Base-by-base conservation (phyloP, 139 green algal genomes). In the Chlamydomonas sp. region DNA sequence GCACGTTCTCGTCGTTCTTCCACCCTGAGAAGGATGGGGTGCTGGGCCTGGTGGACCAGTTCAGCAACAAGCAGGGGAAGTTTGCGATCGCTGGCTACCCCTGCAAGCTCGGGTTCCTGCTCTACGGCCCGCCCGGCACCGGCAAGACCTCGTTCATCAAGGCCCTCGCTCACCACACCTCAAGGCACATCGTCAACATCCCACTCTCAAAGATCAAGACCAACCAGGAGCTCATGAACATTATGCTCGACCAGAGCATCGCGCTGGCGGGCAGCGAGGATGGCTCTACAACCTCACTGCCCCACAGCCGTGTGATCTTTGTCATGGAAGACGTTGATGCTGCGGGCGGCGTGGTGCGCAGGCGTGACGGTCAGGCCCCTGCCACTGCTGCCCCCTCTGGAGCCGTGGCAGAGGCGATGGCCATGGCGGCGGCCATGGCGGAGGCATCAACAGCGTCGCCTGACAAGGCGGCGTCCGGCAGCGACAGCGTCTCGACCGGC, bases 251-350 rank as follows among this genome's bases (percentile, higher is more conserved):
- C 62, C 70, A 78, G 71, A 39, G 31, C 4, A 62, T 81, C 24
- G 33, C 58, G 33, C 47, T 62, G 5, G 13, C 50, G 5, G 50
- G 50, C 50, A 62, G 8, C 10, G 50, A 62, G 50, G 50, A 62
- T 20, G 30, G 13, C 50, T 13, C 50, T 31, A 20, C 24, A 16
- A 35, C 50, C n/a, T 62, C 50, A 8, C 13, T 62, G 22, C 73
- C 79, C 31, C 79, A 76, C 70, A 61, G 50, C 59, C 81, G 79
- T 39, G 75, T 67, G 66, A 81, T 81, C 35, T 84, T 84, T 48
- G 78, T 84, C 1, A 84, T 84, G 78, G 75, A 85, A 58, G 81
- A 86, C 47, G 73, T 83, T 24, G 81, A 86, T 31, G 74, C 70
- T 8, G 70, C 70, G 1, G 39, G 34, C 30, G 43, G 30, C 3